These are phyloP conservation scores for Pythium aphanidermatum DNA, from an alignment of 352 stramenopile genomes.

Conservation along the genomic window DNA sequence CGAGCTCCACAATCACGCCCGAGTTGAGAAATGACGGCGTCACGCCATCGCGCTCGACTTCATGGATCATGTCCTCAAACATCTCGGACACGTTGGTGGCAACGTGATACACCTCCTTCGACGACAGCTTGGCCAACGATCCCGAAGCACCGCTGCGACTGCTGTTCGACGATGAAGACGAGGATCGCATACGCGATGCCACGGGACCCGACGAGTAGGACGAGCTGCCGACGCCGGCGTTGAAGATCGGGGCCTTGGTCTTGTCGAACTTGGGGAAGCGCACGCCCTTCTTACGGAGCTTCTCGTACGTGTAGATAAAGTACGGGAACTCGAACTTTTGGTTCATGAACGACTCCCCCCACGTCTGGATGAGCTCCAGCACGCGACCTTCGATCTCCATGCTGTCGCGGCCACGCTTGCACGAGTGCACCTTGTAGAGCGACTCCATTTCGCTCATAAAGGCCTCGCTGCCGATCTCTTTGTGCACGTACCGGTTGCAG, in stretches of 20 bases:
- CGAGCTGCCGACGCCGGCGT: conserved; percentile 7
- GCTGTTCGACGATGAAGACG: neutral
- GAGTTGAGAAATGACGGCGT: conserved; percentile 30
- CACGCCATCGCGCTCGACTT: conserved; percentile 52
- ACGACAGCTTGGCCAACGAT: conserved; percentile 44
- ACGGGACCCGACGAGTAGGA: conserved; percentile 1
- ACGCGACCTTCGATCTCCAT: conserved; percentile 68
- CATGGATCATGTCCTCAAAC: conserved; percentile 80
- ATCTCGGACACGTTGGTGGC: conserved; percentile 67
- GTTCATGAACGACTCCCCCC: conserved; percentile 78
- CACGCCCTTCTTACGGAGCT: conserved; percentile 74
- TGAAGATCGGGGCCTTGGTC: conserved; percentile 52
- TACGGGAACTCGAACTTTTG: conserved; percentile 61
- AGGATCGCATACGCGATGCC: too few species aligned
- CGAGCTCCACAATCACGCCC: conserved; percentile 69
- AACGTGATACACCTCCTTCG: conserved; percentile 53
- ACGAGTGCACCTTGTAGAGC: conserved; percentile 68
- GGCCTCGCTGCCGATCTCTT: conserved; percentile 53
- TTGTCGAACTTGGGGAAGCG: conserved; percentile 77
- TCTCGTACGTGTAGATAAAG: conserved; percentile 82
- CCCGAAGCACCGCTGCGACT: conserved; percentile 1
- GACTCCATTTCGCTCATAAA: conserved; percentile 74
- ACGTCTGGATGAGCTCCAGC: conserved; percentile 71
- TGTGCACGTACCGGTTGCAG: conserved; percentile 59
- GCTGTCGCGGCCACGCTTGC: conserved; percentile 60